Conservation (phyloP, 768 basidiomycete species). For the Mycena maculata region DNA sequence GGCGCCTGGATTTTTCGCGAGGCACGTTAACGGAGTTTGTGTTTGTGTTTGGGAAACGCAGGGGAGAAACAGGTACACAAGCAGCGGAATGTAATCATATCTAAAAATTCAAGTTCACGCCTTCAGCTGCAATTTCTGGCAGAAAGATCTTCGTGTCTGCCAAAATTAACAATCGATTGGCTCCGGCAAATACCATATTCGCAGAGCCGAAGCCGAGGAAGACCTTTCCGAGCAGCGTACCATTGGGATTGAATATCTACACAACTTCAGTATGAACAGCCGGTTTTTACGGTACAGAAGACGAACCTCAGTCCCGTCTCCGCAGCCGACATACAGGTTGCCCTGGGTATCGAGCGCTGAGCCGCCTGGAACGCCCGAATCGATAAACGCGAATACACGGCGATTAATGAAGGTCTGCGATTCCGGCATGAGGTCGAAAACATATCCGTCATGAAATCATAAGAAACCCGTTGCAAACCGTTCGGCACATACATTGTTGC, state of each 20-base stretch:
- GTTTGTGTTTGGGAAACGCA: too few species aligned
- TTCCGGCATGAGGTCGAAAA: conserved; percentile 59
- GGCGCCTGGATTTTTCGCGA: too few species aligned
- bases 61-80: background rate
- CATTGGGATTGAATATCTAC: conserved; percentile 46
- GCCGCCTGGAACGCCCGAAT: conserved; percentile 65
- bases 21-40: too few species aligned
- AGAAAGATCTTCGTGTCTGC: conserved; percentile 62
- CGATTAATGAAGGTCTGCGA: conserved; percentile 58
- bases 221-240: conserved; percentile 58
- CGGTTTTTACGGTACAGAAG: too few species aligned
- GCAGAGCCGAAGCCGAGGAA: conserved; percentile 37
- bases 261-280: too few species aligned
- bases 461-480: background rate
- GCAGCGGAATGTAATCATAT: background rate
- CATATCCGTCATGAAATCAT: conserved; percentile 52
- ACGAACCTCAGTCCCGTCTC: conserved; percentile 48
- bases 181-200: conserved; percentile 49
- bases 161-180: conserved; percentile 56
- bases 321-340: conserved; percentile 63
- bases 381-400: conserved; percentile 63
- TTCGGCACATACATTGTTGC: conserved; percentile 38
- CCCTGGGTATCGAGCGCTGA: conserved; percentile 61
- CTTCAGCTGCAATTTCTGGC: conserved; percentile 57
- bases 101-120: conserved; percentile 21